These are phyloP conservation scores for Pseudogymnoascus sp. DNA, from an alignment of 2,329 filamentous ascomycete genomes.

Conservation along the genomic window DNA sequence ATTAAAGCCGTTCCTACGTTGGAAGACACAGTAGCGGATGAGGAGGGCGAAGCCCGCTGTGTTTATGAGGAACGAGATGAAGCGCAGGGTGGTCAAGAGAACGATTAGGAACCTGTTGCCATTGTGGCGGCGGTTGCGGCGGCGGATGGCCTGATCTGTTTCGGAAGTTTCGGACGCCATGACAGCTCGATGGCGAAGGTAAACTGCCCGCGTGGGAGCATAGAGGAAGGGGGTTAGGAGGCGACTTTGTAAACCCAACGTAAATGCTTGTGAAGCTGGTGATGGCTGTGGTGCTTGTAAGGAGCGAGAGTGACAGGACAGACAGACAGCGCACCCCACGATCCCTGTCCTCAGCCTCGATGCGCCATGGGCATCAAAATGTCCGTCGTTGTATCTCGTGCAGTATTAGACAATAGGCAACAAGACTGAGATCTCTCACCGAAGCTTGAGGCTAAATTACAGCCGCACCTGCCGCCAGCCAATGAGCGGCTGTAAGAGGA, in stretches of 20 bases:
- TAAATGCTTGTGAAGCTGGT: not conserved
- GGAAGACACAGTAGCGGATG: too few species aligned
- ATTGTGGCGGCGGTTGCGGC: too few species aligned
- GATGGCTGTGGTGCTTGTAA: not conserved
- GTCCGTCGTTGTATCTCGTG: not conserved
- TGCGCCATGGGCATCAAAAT: not conserved
- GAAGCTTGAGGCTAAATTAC: not conserved
- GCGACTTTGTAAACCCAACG: not conserved
- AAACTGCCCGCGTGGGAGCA: not conserved
- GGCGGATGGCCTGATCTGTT: too few species aligned
- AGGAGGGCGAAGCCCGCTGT: too few species aligned
- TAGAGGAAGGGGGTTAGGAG: not conserved
- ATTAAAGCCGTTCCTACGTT: too few species aligned
- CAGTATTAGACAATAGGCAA: not conserved
- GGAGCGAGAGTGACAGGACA: not conserved
- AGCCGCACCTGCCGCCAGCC: not conserved
- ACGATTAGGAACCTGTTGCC: too few species aligned
- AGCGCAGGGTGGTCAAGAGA: too few species aligned
- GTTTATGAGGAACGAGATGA: too few species aligned
- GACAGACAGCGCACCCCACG: not conserved
- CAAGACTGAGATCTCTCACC: not conserved
- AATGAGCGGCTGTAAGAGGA: not conserved
- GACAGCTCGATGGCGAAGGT: not conserved
- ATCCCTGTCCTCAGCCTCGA: not conserved
- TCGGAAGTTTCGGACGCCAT: not conserved